A percentile compares a stretch with the other conserved stretches of the same genome.
Evolutionary conservation across 768 basidiomycete genomes (phyloP).

Genomic region (Rubroboletus pulcherrimus): DNA sequence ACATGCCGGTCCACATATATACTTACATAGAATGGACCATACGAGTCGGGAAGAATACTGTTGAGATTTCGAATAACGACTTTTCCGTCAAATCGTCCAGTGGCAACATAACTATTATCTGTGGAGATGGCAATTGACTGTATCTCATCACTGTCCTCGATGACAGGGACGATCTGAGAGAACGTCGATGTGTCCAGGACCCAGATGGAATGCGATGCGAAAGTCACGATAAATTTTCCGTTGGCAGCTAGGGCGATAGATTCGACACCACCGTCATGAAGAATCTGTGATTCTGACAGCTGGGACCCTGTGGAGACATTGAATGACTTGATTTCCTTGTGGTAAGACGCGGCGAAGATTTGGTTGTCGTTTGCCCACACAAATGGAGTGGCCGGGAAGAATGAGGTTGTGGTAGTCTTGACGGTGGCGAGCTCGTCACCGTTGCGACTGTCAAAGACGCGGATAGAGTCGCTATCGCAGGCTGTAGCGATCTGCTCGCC

Average conservation of each 20-base stretch:
- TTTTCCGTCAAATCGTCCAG: background rate
- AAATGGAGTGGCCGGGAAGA: background rate
- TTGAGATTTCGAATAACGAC: background rate
- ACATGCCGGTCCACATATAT: background rate
- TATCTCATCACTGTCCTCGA: fast-evolving
- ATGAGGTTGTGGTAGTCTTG: too few species aligned
- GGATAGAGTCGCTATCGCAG: too few species aligned
- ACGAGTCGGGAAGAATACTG: background rate
- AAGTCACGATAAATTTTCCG: background rate
- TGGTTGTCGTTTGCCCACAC: background rate
- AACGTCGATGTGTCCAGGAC: background rate
- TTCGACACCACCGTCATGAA: background rate
- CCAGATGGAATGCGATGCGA: background rate
- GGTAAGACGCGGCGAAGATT: background rate
- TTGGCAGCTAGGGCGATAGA: background rate
- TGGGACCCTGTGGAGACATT: background rate
- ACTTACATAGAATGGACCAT: background rate
- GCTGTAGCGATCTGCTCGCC: too few species aligned
- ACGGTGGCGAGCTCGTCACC: too few species aligned
- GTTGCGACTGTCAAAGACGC: too few species aligned
- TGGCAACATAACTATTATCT: background rate
- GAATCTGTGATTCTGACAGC: background rate
- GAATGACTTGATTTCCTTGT: background rate
- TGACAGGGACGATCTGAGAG: fast-evolving
- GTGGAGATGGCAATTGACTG: background rate